Base-by-base conservation (phyloP, 768 basidiomycete species). In the Leucocoprinus leucothites region DNA sequence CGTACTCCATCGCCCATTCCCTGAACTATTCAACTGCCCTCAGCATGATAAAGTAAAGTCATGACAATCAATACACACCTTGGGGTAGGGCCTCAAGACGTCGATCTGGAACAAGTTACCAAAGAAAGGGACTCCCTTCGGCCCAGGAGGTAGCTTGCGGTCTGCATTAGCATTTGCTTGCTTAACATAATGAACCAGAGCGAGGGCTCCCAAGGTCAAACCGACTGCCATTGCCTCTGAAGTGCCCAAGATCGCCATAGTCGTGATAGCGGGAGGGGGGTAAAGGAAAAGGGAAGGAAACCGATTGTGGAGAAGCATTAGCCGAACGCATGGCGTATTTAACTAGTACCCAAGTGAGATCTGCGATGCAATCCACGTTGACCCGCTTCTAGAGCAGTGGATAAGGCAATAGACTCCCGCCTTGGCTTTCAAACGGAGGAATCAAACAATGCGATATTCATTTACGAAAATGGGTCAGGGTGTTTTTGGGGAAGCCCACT, bases 101-200 rank as follows among this genome's bases (percentile, higher is more conserved):
- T 61, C 53, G 28, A 71, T 63, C 51, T 70, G 66, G 54, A 67
- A 65, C 18, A 70, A 59, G 57, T 70, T 70, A 18, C 70, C 69
- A 54, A 71, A 59, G 58, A 71, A 49, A 34, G 68, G 69, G 2
- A 67, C 51, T 25, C 68, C 66, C 4, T 56, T 58, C 0, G 70
- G 70, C 19, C 69, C 67, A 13, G 70, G 70, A 24, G 69, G 70
- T 31, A 68, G 59, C 34, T 51, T 50, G 19, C 49, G 50, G n/a
- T 41, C 31, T 22, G 49, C 41, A 7, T 50, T 47, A 1, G 24
- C 58, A 34, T 48, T 57, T 28, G 19, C 21, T 41, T 36, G 40
- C 14, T 57, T 50, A n/a, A 51, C 47, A 28, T 31, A 44, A 21
- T 48, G 58, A 35, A 31, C 38, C 21, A 52, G n/a, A 19, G 24